Evolutionary conservation across 148 eudicot genomes (phyloP).

Genomic region (Oxyria digyna): DNA sequence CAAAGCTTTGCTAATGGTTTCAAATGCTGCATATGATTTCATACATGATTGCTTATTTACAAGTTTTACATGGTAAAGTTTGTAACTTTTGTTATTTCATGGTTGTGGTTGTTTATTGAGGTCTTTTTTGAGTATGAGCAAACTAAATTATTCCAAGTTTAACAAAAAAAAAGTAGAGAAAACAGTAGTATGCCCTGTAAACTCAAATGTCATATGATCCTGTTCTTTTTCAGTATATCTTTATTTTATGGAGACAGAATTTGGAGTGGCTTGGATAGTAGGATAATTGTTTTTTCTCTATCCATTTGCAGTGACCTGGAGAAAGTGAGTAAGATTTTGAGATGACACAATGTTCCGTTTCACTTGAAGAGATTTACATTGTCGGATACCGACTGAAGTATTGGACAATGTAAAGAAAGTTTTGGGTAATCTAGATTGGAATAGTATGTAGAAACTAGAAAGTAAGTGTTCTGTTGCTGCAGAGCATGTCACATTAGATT

Average conservation of each 20-base stretch:
- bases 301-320: slow-evolving; percentile 22
- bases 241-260: too few species aligned
- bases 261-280: too few species aligned
- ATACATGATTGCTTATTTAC: background rate
- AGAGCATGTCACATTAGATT: too few species aligned
- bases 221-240: too few species aligned
- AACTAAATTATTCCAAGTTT: background rate
- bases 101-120: background rate
- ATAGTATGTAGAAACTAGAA: too few species aligned
- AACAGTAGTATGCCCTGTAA: background rate
- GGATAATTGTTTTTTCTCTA: background rate
- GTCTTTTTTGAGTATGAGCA: background rate
- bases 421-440: too few species aligned
- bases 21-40: background rate
- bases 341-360: slow-evolving; percentile 6
- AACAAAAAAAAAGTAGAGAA: background rate
- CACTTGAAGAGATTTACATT: too few species aligned
- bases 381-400: too few species aligned
- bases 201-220: background rate
- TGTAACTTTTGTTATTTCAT: background rate
- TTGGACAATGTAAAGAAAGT: too few species aligned
- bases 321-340: slow-evolving; percentile 20
- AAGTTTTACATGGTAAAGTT: background rate
- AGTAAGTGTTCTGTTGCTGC: too few species aligned
- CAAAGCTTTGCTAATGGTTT: background rate